Evolutionary conservation across 805 yeast species (phyloP).

Genomic region (Groenewaldozyma salmanticensis): DNA sequence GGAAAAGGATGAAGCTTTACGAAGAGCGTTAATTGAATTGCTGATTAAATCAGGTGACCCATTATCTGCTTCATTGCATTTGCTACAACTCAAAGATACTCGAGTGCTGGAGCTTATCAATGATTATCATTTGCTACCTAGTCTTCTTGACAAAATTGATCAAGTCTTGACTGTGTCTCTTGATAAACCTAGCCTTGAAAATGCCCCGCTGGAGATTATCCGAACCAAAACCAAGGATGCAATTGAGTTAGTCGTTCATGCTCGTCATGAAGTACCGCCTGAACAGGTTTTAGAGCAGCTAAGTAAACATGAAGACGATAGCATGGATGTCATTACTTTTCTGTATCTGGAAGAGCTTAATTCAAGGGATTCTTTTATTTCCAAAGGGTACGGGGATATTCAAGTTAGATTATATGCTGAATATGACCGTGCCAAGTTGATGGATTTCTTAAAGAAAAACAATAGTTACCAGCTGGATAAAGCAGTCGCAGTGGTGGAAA

Average conservation of each 20-base stretch:
- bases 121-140: slow-evolving; percentile 50
- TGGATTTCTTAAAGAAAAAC: slow-evolving; percentile 48
- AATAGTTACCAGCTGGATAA: slow-evolving; percentile 52
- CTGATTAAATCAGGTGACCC: slow-evolving; percentile 52
- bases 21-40: slow-evolving; percentile 29
- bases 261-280: slow-evolving; percentile 58
- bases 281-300: slow-evolving; percentile 40
- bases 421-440: slow-evolving; percentile 44
- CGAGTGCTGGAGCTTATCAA: slow-evolving; percentile 49
- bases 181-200: slow-evolving; percentile 24
- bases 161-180: slow-evolving; percentile 27
- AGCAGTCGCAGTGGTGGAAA: slow-evolving; percentile 61
- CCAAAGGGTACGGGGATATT: slow-evolving; percentile 53
- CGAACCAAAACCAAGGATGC: slow-evolving; percentile 34
- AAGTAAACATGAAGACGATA: slow-evolving; percentile 9
- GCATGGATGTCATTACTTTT: slow-evolving; percentile 40
- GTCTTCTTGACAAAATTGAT: slow-evolving; percentile 42
- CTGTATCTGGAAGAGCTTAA: slow-evolving; percentile 56
- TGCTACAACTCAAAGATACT: slow-evolving; percentile 46
- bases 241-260: slow-evolving; percentile 47
- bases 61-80: slow-evolving; percentile 52
- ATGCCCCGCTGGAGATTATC: slow-evolving; percentile 35
- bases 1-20: slow-evolving; percentile 15
- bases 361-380: slow-evolving; percentile 44
- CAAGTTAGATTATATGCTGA: slow-evolving; percentile 56